Conservation (phyloP, 257 asterid genomes). For the Solanum sejunctum region DNA sequence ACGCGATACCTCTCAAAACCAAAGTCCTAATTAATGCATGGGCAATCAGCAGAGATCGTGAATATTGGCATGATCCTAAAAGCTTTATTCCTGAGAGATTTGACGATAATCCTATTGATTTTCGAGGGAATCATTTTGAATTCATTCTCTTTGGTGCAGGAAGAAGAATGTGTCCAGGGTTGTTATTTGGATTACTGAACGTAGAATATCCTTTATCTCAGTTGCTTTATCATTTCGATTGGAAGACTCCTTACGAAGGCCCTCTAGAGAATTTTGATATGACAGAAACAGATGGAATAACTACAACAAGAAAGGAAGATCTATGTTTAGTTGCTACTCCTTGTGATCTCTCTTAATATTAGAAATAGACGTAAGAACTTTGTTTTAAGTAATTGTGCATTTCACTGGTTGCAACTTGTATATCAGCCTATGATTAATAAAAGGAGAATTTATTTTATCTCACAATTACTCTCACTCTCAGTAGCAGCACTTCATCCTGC, state of each 20-base stretch:
- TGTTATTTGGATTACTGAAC: conserved; percentile 3
- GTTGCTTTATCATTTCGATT: neutral
- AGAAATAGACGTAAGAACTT: neutral
- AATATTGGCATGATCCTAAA: conserved; percentile 4
- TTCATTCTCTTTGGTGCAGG: conserved; percentile 18
- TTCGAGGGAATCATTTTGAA: conserved; percentile 14
- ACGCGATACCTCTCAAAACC: neutral
- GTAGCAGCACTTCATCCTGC: too few species aligned
- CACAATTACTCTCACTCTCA: too few species aligned
- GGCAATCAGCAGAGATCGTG: conserved; percentile 2
- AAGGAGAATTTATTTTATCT: too few species aligned
- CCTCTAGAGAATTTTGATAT: neutral
- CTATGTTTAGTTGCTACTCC: neutral
- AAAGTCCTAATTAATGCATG: neutral
- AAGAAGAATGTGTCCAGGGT: conserved; percentile 9
- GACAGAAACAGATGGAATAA: neutral
- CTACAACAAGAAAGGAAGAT: neutral
- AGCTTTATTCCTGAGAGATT: conserved; percentile 12
- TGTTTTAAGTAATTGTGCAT: neutral
- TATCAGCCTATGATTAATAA: neutral
- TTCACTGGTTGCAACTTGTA: neutral
- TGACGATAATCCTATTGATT: neutral
- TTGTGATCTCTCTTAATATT: neutral
- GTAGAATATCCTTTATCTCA: neutral
- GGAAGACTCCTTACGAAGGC: neutral